Conservation (phyloP, 169 alveolate genomes). For the Cryptosporidium baileyi region DNA sequence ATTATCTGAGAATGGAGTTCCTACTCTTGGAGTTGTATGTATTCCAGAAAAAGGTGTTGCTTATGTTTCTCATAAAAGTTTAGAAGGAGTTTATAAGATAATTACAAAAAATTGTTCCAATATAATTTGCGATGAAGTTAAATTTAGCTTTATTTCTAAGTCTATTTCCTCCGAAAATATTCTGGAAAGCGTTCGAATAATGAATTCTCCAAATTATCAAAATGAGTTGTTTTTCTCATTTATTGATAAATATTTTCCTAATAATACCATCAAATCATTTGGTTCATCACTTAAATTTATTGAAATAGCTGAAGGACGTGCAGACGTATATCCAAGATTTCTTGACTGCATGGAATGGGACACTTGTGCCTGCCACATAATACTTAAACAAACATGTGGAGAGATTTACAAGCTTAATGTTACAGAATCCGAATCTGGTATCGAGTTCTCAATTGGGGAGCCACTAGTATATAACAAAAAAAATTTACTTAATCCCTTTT, state of each 20-base stretch:
- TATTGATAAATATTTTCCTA: not conserved
- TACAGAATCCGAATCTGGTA: not conserved
- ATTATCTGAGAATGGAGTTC: conserved; percentile 59
- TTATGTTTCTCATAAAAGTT: conserved; percentile 49
- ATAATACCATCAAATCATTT: not conserved
- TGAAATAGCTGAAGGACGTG: conserved; percentile 67
- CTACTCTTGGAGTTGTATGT: conserved; percentile 73
- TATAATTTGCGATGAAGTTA: not conserved
- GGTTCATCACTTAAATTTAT: conserved; percentile 74
- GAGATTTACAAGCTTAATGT: conserved; percentile 28
- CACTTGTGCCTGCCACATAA: conserved; percentile 76
- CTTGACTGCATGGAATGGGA: conserved; percentile 77
- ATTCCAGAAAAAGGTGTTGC: conserved; percentile 65
- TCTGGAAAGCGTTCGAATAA: not conserved
- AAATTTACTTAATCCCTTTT: conserved; percentile 64
- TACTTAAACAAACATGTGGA: conserved; percentile 71
- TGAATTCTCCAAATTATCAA: conserved; percentile 7
- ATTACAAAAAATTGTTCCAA: conserved; percentile 12
- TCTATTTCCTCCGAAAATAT: not conserved
- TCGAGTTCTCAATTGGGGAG: conserved; percentile 37
- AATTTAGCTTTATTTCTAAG: not conserved
- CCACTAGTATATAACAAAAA: conserved; percentile 72
- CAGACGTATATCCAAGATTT: conserved; percentile 74
- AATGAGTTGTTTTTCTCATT: conserved; percentile 6
- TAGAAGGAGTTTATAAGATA: conserved; percentile 53